Percentiles rank a stretch among this genome's conserved stretches.
Evolutionary conservation across 192 early-diverging fungal species (phyloP).

Genomic region (Gryganskiella cystojenkinii): DNA sequence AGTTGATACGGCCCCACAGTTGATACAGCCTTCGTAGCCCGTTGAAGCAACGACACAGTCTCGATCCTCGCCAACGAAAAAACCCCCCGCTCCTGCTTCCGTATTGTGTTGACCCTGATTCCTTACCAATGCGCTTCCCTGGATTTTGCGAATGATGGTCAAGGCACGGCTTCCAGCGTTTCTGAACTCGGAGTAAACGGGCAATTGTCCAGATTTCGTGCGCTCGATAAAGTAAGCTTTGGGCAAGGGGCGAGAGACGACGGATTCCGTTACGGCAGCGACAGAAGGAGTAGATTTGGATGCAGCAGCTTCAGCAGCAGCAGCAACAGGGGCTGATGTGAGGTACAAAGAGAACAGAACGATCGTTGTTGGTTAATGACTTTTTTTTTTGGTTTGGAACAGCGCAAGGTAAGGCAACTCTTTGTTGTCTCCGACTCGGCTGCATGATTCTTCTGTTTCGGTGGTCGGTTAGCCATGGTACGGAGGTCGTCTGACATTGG

Average conservation of each 20-base stretch:
- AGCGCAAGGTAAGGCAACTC: too few relatives aligned
- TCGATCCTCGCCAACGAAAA: too few relatives aligned
- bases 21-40: too few relatives aligned
- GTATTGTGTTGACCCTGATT: too few relatives aligned
- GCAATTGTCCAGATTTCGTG: conserved; percentile 67
- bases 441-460: too few relatives aligned
- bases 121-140: conserved; percentile 71
- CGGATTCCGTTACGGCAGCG: neutral
- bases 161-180: conserved; percentile 72
- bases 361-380: too few relatives aligned
- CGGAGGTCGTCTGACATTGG: too few relatives aligned
- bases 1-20: neutral
- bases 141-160: conserved; percentile 76
- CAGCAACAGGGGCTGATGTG: neutral
- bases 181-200: conserved; percentile 76
- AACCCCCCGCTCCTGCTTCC: too few relatives aligned
- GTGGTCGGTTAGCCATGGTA: too few relatives aligned
- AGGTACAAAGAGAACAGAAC: neutral
- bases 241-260: conserved; percentile 18
- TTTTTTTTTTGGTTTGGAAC: too few relatives aligned
- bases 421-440: too few relatives aligned
- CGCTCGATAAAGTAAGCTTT: conserved; percentile 71
- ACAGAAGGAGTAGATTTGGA: conserved; percentile 14
- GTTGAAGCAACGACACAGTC: too few relatives aligned
- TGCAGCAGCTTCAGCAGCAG: conserved; percentile 4